Conservation (phyloP, 78 protist genomes). For the Anaeramoeba flamelloides region DNA sequence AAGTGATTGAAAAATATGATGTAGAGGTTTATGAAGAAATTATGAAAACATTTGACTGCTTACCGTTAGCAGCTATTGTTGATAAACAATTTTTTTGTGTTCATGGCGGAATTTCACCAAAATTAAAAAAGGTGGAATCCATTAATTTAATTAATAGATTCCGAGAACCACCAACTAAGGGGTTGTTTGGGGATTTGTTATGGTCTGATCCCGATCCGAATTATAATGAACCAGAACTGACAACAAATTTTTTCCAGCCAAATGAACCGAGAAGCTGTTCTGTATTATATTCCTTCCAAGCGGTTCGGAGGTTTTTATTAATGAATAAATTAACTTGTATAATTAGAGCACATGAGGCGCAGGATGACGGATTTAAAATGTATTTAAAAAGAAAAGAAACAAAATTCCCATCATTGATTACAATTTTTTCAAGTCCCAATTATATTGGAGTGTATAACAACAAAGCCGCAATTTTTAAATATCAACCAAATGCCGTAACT, state of each 20-base stretch:
- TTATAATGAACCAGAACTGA: slow-evolving; percentile 1
- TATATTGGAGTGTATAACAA: slow-evolving; percentile 87
- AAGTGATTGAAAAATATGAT: slow-evolving; percentile 69
- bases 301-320: slow-evolving; percentile 70
- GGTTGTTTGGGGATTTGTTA: slow-evolving; percentile 50
- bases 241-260: slow-evolving; percentile 24
- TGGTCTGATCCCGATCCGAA: slow-evolving; percentile 91
- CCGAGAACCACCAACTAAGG: slow-evolving; percentile 85
- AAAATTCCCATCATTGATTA: slow-evolving; percentile 90
- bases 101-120: slow-evolving; percentile 94
- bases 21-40: slow-evolving; percentile 59
- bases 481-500: no score
- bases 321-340: slow-evolving; percentile 68
- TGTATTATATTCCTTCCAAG: no score
- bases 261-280: slow-evolving; percentile 82
- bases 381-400: no score
- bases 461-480: slow-evolving; percentile 68
- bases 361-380: slow-evolving; percentile 55
- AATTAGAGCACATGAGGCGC: slow-evolving; percentile 96
- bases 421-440: slow-evolving; percentile 94
- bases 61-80: slow-evolving; percentile 83
- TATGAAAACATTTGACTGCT: slow-evolving; percentile 59
- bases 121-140: slow-evolving; percentile 56
- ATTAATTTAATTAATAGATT: slow-evolving; percentile 70
- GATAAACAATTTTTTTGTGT: slow-evolving; percentile 69